Conservation (phyloP, 2,329 filamentous ascomycete genomes). For the Aspergillus texensis region DNA sequence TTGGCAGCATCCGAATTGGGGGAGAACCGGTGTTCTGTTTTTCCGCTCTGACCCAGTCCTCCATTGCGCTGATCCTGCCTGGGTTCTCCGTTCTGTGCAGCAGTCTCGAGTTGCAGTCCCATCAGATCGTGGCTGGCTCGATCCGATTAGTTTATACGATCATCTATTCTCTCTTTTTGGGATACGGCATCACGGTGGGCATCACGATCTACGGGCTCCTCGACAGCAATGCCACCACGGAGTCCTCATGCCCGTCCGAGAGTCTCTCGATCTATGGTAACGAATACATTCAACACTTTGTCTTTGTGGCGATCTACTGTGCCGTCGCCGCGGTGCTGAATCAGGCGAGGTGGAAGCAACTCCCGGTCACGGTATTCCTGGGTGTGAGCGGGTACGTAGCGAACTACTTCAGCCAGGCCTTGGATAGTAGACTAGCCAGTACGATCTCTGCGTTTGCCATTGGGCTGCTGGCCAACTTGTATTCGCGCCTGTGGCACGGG, state of each 20-base stretch:
- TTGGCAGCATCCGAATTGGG: conserved; percentile 61
- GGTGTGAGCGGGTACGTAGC: conserved; percentile 66
- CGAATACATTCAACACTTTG: conserved; percentile 57
- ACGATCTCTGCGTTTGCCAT: conserved; percentile 75
- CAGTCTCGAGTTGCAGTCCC: conserved; percentile 67
- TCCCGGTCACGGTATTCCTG: conserved; percentile 73
- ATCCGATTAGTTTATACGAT: conserved; percentile 52
- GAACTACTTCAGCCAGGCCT: conserved; percentile 53
- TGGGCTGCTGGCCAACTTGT: conserved; percentile 75
- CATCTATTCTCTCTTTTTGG: conserved; percentile 70
- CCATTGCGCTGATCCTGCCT: conserved; percentile 70
- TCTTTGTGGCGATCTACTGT: conserved; percentile 74
- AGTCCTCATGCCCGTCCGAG: conserved; percentile 41
- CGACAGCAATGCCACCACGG: conserved; percentile 55
- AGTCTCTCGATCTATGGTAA: conserved; percentile 51
- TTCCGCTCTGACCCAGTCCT: conserved; percentile 48
- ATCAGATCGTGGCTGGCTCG: conserved; percentile 68
- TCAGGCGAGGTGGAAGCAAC: conserved; percentile 75
- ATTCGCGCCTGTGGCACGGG: conserved; percentile 70
- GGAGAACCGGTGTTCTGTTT: conserved; percentile 62
- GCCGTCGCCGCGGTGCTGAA: conserved; percentile 76
- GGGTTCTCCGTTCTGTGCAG: conserved; percentile 64
- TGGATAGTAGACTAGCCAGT: conserved; percentile 73
- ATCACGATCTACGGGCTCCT: conserved; percentile 63
- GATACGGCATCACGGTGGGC: conserved; percentile 70